Percentiles rank a stretch among this genome's conserved stretches.
Evolutionary conservation across 2,329 filamentous ascomycete genomes (phyloP).

Genomic region (Aureobasidium namibiae): DNA sequence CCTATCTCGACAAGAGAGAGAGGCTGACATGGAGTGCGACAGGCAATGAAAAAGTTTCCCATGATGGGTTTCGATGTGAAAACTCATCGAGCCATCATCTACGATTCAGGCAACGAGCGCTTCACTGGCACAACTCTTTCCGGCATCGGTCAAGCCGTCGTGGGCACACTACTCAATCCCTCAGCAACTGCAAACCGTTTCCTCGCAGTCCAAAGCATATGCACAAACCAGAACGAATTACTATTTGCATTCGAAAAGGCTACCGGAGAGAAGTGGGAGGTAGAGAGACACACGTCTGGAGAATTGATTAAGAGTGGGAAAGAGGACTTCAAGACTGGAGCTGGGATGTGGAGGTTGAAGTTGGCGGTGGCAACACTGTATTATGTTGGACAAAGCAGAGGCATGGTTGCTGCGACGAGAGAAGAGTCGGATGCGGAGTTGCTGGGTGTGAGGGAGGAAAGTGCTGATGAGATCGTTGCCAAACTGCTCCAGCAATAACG

Average conservation of each 20-base stretch:
- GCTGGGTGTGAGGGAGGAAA: constrained; percentile 16
- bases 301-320: constrained; percentile 11
- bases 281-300: background rate
- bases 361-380: constrained; percentile 16
- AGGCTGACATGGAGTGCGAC: no score
- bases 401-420: constrained; percentile 11
- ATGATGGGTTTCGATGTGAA: constrained; percentile 52
- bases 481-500: constrained; percentile 9
- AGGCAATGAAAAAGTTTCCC: constrained; percentile 49
- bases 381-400: constrained; percentile 13
- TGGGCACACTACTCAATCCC: constrained; percentile 39
- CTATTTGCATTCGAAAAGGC: constrained; percentile 27
- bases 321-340: background rate
- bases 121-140: constrained; percentile 43
- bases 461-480: constrained; percentile 4
- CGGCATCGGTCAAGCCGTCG: constrained; percentile 44
- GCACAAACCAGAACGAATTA: constrained; percentile 47
- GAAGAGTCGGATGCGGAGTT: constrained; percentile 16
- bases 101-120: constrained; percentile 45
- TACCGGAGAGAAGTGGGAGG: constrained; percentile 14
- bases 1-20: no score
- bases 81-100: constrained; percentile 41
- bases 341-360: constrained; percentile 13
- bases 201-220: constrained; percentile 47
- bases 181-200: constrained; percentile 50